Evolutionary conservation across 2,329 filamentous ascomycete species (phyloP), one percentile per base, ranked within the genome.

Genomic region (Hymenoscyphus repandus): DNA sequence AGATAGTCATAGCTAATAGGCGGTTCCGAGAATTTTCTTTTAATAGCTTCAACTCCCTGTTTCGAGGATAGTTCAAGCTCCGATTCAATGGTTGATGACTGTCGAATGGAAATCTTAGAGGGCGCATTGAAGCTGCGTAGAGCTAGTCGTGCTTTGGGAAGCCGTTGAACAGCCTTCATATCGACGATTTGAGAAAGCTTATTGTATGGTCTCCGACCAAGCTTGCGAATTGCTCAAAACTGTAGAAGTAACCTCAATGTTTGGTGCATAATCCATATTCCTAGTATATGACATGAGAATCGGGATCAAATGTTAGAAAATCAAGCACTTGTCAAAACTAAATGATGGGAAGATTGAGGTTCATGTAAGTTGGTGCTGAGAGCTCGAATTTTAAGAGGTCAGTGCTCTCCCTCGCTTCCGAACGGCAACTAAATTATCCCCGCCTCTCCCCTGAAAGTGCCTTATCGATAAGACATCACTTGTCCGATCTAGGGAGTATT

Each of bases 1-100:
- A 86, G 68, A 61, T 79, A 75, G 59, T 84, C 80, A 45, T 57
- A 58, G 32, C 57, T 62, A 17, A 49, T 50, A 37, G 59, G 61
- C 30, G 52, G 37, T 17, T 27, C 22, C 22, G 22, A 4, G 22
- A 27, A 27, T 37, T 37, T 37, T 11, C 34, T 37, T 17, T 37
- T 17, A 11, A 37, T 4, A 3, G 34, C 34, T 37, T 11, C 15
- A 11, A 13, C 15, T 37, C 10, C 34, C 22, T 27, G 22, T 27
- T 27, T 27, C 22, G 22, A 4, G 22, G 22, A 27, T 27, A 27
- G 4, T 27, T 27, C 22, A 27, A 27, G 22, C 22, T 27, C 22
- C 7, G 22, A 27, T 37, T 37, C 34, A 37, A 5, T 37, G 4
- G 15, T 17, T 17, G 12, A 13, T 37, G 34, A 37, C 34, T 17